Base-by-base conservation (phyloP, 192 early-diverging fungal species). In the Coemansia asiatica region DNA sequence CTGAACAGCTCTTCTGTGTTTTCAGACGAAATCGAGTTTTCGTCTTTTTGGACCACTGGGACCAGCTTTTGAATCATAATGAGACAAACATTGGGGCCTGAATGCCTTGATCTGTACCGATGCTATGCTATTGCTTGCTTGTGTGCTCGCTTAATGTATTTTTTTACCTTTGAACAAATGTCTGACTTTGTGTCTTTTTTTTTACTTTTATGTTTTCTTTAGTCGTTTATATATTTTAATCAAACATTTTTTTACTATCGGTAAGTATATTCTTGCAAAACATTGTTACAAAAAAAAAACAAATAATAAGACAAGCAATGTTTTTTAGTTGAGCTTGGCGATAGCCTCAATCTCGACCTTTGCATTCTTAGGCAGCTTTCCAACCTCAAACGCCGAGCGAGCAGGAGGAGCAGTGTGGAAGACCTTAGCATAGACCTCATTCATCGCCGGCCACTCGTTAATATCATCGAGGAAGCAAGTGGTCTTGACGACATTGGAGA, bases 271-370 rank as follows among this genome's bases (percentile, higher is more conserved):
- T n/a, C n/a, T n/a, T n/a, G n/a, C n/a, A n/a, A n/a, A n/a, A n/a
- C n/a, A n/a, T n/a, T n/a, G 12, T 35, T 47, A 49, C 21, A 50
- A 29, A 13, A 51, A 50, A 63, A 63, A 31, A 63, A 8, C 4
- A 7, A n/a, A 66, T 16, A n/a, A 57, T 4, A 29, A 21, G n/a
- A n/a, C n/a, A n/a, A n/a, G n/a, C n/a, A 1, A 35, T 21, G 5
- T 33, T 53, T 23, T 7, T 61, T 31, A 58, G 62, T 88, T 80
- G 60, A 84, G 82, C 67, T 88, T 84, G 63, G 93, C 94, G 67
- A 98, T 87, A 46, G 88, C 90, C 75, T 98, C 95, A 65, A 98
- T 93, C 83, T 98, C 95, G 28, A 98, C 93, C 68, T 90, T 72
- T 44, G 93, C 93, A 78, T 92, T 90, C 71, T 91, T 86, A 25